phyloP scores from a whole-genome alignment of 164 flowering plant species.

The Annona cherimola region DNA sequence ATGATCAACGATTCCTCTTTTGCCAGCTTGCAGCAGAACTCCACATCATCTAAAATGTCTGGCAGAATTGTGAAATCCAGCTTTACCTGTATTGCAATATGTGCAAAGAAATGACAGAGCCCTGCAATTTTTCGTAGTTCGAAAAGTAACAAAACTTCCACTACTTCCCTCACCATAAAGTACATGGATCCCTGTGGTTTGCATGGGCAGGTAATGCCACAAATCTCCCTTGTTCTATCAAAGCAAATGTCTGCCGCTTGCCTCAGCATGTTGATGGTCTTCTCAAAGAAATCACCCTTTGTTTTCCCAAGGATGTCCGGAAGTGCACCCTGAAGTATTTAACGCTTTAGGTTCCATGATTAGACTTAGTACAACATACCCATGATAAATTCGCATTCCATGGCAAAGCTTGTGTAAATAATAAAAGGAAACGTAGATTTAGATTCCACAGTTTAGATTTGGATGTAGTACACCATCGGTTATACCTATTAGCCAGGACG shows the following conservation, averaged over 20 bases:
- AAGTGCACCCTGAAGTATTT: constrained; percentile 73
- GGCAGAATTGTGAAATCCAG: constrained; percentile 46
- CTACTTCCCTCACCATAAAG: constrained; percentile 52
- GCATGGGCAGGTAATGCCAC: constrained; percentile 22
- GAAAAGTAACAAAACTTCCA: background rate
- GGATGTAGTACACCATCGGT: no score
- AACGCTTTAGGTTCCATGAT: background rate
- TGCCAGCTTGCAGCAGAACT: constrained; percentile 75
- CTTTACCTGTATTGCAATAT: constrained; percentile 43
- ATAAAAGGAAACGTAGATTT: no score
- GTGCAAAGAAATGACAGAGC: background rate
- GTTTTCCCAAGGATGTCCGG: constrained; percentile 61
- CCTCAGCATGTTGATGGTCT: constrained; percentile 39
- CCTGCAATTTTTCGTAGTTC: background rate
- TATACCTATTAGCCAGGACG: no score
- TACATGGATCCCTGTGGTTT: constrained; percentile 83
- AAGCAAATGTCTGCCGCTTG: constrained; percentile 44
- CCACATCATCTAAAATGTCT: constrained; percentile 67
- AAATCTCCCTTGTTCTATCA: constrained; percentile 34
- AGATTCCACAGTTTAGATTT: no score
- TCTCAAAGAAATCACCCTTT: constrained; percentile 46
- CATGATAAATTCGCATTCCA: no score
- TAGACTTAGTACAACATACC: no score
- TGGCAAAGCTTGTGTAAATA: no score
- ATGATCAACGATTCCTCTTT: constrained; percentile 75